phyloP scores from a whole-genome alignment of 768 basidiomycete genomes.

The Mycena metata region DNA sequence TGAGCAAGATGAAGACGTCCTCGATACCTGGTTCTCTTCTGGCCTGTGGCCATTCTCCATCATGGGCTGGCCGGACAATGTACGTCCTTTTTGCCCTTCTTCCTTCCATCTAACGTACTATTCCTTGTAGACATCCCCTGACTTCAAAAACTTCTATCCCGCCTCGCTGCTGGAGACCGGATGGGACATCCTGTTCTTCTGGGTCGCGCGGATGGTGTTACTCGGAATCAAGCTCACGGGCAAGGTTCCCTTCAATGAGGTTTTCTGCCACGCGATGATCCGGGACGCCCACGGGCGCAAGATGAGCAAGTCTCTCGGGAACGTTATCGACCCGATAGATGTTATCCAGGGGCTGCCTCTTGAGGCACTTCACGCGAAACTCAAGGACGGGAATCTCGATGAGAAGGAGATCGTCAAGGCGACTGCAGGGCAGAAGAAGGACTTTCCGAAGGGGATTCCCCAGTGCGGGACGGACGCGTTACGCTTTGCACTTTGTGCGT shows the following conservation, averaged over 20 bases:
- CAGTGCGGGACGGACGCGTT: conserved; percentile 98
- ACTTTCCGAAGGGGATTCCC: conserved; percentile 98
- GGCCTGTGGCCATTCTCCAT: conserved; percentile 98
- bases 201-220: conserved; percentile 99
- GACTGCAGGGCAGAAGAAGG: conserved; percentile 96
- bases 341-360: conserved; percentile 89
- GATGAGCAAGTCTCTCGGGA: conserved; percentile 98
- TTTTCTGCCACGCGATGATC: conserved; percentile 98
- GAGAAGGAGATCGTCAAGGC: conserved; percentile 94
- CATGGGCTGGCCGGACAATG: conserved; percentile 97
- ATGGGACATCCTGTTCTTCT: conserved; percentile 99
- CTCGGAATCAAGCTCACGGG: conserved; percentile 92
- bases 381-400: conserved; percentile 92
- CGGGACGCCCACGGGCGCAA: conserved; percentile 98
- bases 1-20: conserved; percentile 95
- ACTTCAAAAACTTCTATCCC: conserved; percentile 89
- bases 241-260: conserved; percentile 94
- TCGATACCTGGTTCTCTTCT: conserved; percentile 99
- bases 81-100: conserved; percentile 43
- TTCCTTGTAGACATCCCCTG: conserved; percentile 64
- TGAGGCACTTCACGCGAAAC: conserved; percentile 85
- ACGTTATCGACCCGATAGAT: conserved; percentile 97
- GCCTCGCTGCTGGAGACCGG: conserved; percentile 94
- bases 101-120: conserved; percentile 23
- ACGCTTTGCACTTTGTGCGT: conserved; percentile 94